Evolutionary conservation across 2,329 filamentous ascomycete genomes (phyloP), one percentile per base, ranked within the genome.

Genomic region (Pseudocercospora eumusae): DNA sequence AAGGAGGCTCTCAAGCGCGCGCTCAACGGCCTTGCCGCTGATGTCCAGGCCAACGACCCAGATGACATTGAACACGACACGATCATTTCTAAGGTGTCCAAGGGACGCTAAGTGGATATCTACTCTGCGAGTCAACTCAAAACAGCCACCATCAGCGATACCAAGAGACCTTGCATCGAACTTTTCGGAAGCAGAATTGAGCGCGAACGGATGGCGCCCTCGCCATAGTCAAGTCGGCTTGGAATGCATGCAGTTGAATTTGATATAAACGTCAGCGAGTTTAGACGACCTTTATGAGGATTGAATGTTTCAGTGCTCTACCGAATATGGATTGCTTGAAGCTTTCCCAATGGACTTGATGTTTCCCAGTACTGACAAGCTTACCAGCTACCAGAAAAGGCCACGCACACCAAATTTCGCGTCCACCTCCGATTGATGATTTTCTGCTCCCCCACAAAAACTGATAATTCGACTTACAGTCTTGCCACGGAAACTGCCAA

Each of bases 31-130:
- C 81, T 93, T 71, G 88, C 88, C 64, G 80, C 82, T 71, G 90
- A 93, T 77, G 83, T 93, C 72, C 90, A 95, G 83, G 90, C 90
- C 81, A 93, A 93, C 82, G 90, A 93, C 78, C 79, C 81, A 70
- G 89, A 92, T 77, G 90, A 93, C 78, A 90, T 95, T 75, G 90
- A 93, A 81, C 88, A 86, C 78, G 86, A 90, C 67, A 83, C 82
- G 73, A 83, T 93, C 75, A 80, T 92, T 77, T 70, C 69, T 66
- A 75, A 77, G 63, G 80, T 81, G 62, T 77, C 77, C 75, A 82
- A 81, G 78, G 80, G 80, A 64, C 80, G 80, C 70, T 82, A 80
- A 76, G 70, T 20, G 21, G 49, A 18, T 13, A 31, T 13, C 2
- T 23, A n/a, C 15, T 9, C 33, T 36, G 33, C 33, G 33, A 13